Base-by-base conservation (phyloP, 2,329 filamentous ascomycete genomes). In the Fusarium sp. region DNA sequence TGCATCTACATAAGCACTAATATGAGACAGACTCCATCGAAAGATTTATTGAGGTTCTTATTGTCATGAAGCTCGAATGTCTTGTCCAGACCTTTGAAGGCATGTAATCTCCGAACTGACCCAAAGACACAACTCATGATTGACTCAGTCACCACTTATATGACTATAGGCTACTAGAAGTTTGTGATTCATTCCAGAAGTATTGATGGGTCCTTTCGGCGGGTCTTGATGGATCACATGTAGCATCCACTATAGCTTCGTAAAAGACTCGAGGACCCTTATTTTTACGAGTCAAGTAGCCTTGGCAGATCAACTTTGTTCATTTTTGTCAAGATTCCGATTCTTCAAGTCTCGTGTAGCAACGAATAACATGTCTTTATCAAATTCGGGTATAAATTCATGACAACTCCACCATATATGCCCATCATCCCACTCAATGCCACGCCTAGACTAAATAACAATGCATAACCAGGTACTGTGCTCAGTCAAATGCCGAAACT, bases 361-460 rank as follows among this genome's bases (percentile, higher is more conserved):
- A 31, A 34, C 10, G 3, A 49, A 31, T 30, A 7, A 6, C 3
- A 53, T 45, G 20, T 52, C 20, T 55, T 63, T 34, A 52, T 49
- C 57, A 61, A 59, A 51, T 59, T 52, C 45, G 62, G 67, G 60
- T 72, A 74, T 73, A 67, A 59, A 50, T 62, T 69, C 66, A 69
- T 62, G 13, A 58, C 26, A 52, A 47, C 56, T 69, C 54, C 61
- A 58, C 45, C 57, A 44, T 60, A 62, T 57, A 66, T 58, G 55
- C 61, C 42, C 44, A 37, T 49, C 30, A 47, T 41, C 59, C 60
- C 51, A 45, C 36, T 18, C 38, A 31, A 64, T 67, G 57, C 40
- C 45, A 47, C 40, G 61, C 56, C 44, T 40, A 62, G 46, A 62
- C 61, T 55, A 58, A 67, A 42, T 67, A 44, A 53, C 62, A 69